These are phyloP conservation scores for Stachybotrys chartarum DNA, from an alignment of 2,329 filamentous ascomycete genomes.

Conservation along the genomic window DNA sequence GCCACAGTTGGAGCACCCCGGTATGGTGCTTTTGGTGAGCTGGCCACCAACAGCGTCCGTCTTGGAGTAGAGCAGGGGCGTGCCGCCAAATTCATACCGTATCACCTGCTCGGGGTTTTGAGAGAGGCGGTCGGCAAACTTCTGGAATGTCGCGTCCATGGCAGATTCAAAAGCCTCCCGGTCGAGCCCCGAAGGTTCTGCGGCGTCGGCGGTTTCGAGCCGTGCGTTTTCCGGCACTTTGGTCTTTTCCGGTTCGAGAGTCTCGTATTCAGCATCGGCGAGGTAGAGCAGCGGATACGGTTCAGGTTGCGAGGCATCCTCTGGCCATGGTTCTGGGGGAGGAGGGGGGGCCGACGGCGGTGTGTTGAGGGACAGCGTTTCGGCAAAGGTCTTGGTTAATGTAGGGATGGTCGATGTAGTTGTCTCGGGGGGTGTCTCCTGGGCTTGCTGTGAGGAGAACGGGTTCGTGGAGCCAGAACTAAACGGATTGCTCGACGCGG, in stretches of 20 bases:
- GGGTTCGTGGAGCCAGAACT: slow-evolving; percentile 18
- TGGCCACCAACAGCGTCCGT: slow-evolving; percentile 65
- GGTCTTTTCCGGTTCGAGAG: slow-evolving; percentile 54
- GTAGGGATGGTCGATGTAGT: slow-evolving; percentile 31
- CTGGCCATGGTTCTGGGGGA: slow-evolving; percentile 68
- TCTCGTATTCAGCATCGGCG: slow-evolving; percentile 86
- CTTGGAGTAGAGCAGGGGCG: slow-evolving; percentile 74
- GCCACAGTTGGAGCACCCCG: slow-evolving; percentile 71
- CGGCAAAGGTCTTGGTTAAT: slow-evolving; percentile 53
- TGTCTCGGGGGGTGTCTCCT: slow-evolving; percentile 22
- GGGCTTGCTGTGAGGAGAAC: slow-evolving; percentile 21
- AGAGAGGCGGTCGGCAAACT: slow-evolving; percentile 68
- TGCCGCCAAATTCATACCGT: slow-evolving; percentile 69
- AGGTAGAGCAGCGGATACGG: slow-evolving; percentile 74
- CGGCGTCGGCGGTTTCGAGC: slow-evolving; percentile 30
- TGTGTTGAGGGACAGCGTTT: slow-evolving; percentile 68
- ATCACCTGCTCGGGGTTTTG: slow-evolving; percentile 81
- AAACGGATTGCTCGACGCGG: slow-evolving; percentile 20
- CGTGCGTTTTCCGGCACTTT: slow-evolving; percentile 44
- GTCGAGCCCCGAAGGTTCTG: slow-evolving; percentile 47
- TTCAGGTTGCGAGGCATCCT: slow-evolving; percentile 52
- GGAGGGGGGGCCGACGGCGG: slow-evolving; percentile 23
- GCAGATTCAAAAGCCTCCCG: slow-evolving; percentile 65
- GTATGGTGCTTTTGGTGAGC: slow-evolving; percentile 52
- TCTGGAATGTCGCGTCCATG: slow-evolving; percentile 71